Conservation (phyloP, 306 rosid species). For the Prunus campanulata region DNA sequence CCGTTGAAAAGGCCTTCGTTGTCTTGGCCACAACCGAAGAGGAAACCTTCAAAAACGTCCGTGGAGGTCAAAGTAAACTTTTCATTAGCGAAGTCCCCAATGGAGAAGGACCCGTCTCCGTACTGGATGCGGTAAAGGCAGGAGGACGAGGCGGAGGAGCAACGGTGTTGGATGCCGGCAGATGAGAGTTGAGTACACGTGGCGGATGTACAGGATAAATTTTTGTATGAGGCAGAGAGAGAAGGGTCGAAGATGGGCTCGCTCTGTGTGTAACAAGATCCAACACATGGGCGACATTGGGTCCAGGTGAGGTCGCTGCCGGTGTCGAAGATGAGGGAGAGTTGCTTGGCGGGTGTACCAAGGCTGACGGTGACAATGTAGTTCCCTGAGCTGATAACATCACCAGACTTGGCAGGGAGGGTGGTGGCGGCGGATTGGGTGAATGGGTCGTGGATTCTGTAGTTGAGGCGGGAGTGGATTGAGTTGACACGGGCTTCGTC, state of each 20-base stretch:
- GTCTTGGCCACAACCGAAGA: slow-evolving; percentile 77
- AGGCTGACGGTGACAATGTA: neutral
- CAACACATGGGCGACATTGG: neutral
- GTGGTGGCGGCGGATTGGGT: neutral
- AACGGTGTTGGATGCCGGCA: slow-evolving; percentile 1
- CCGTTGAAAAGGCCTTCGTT: slow-evolving; percentile 57
- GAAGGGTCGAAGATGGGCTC: neutral
- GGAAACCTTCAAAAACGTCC: slow-evolving; percentile 29
- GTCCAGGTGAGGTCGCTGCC: neutral
- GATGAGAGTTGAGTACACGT: neutral
- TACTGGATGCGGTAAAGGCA: slow-evolving; percentile 51
- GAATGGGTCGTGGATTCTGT: neutral
- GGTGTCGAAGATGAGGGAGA: neutral
- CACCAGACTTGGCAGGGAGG: neutral
- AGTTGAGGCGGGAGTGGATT: neutral
- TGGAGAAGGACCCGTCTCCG: slow-evolving; percentile 55
- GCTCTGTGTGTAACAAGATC: neutral
- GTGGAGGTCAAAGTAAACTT: slow-evolving; percentile 29
- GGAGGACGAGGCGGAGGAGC: slow-evolving; percentile 28
- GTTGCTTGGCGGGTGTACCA: neutral
- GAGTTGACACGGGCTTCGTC: neutral
- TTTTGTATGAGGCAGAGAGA: neutral
- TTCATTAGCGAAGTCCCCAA: slow-evolving; percentile 53
- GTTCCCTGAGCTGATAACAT: too few species aligned
- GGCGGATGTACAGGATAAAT: neutral